phyloP scores from a whole-genome alignment of 2,329 filamentous ascomycete species.

The Aplosporella prunicola region DNA sequence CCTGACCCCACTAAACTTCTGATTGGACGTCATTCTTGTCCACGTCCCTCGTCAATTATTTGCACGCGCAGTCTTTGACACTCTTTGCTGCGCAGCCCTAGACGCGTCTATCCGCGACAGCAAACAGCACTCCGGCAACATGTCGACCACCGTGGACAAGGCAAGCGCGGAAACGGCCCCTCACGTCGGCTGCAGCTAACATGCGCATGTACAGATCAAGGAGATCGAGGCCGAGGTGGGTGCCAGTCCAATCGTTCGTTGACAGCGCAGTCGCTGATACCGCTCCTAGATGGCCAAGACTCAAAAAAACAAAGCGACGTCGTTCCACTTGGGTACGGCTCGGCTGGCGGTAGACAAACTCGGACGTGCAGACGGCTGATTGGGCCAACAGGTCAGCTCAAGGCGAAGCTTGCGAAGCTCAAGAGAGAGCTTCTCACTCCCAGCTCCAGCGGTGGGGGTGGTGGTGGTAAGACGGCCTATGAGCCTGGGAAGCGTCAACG shows the following conservation, averaged over 20 bases:
- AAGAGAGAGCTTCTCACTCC: constrained; percentile 93
- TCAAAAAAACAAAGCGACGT: constrained; percentile 95
- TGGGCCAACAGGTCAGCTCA: constrained; percentile 58
- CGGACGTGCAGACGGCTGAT: constrained; percentile 17
- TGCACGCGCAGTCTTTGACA: background rate
- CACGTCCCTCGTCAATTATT: constrained; percentile 10
- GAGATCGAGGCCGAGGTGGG: constrained; percentile 87
- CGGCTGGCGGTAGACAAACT: background rate
- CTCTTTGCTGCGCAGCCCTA: background rate
- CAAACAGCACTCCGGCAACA: constrained; percentile 43
- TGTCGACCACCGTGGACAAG: constrained; percentile 98
- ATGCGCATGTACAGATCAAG: constrained; percentile 61
- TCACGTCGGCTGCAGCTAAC: constrained; percentile 27
- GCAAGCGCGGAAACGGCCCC: constrained; percentile 37
- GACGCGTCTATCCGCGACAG: constrained; percentile 5
- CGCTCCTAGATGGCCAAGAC: constrained; percentile 73
- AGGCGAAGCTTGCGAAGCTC: constrained; percentile 95
- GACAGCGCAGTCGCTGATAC: constrained; percentile 11
- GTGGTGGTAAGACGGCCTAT: constrained; percentile 46
- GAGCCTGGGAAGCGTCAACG: background rate
- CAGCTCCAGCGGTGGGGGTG: constrained; percentile 67
- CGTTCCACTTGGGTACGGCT: constrained; percentile 69
- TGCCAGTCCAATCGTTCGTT: constrained; percentile 13
- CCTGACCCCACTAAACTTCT: constrained; percentile 1
- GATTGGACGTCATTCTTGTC: constrained; percentile 9